Evolutionary conservation across 805 yeast species (phyloP), one percentile per base, ranked within the genome.

Genomic region (Sugiyamaella smithiae): DNA sequence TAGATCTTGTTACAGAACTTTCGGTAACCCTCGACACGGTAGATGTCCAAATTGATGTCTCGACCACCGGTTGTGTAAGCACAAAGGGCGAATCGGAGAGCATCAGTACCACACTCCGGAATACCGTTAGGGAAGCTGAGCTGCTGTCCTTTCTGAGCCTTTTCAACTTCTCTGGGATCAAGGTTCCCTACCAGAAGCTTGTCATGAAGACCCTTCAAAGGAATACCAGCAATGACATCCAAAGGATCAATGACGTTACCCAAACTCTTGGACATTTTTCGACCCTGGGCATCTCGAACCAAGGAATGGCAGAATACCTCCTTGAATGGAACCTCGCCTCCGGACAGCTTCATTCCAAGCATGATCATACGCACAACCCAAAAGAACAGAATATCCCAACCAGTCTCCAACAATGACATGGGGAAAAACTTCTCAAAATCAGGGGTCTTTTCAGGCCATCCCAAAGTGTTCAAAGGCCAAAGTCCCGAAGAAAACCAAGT

Each of bases 81-180:
- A 80, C 98, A 93, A 57, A 91, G 79, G 33, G 99, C 98, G 67
- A 93, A 93, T 75, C 99, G 84, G 73, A 93, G 75, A 40, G 99
- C 99, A 71, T 93, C 99, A 44, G 98, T 90, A 75, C 99, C 99
- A 79, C 99, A 93, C 74, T 93, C 96, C 49, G 98, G 97, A 59
- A 91, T 90, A 74, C 99, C 99, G 60, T 83, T 82, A 57, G 99
- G 99, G 76, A 89, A 91, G 9, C 95, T 83, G 63, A 80, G 75
- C 60, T 77, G 81, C 73, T 93, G 98, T 54, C 98, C 98, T 38
- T 77, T 80, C 61, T 79, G 81, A 23, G 98, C 97, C 69, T 80
- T 87, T 66, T 79, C 86, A 60, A 91, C 73, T 72, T 91, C 99
- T 57, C 81, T 78, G 56, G 93, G 86, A 62, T 88, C 97, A 61